Base-by-base conservation (phyloP, 1,284 basidiomycete species). In the Malassezia slooffiae region DNA sequence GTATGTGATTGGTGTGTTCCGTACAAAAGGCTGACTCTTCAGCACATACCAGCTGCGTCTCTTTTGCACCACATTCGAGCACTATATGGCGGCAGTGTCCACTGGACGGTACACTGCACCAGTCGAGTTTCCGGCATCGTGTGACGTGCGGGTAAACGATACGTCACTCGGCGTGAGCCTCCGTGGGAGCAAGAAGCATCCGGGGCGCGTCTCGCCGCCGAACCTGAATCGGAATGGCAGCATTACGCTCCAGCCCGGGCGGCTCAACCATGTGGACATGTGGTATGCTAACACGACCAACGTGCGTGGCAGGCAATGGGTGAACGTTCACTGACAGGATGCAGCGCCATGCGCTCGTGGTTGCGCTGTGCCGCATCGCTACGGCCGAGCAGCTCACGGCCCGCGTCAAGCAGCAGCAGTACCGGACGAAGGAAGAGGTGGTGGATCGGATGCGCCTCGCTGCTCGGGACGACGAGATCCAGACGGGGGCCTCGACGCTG, bases 391-490 rank as follows among this genome's bases (percentile, higher is more conserved):
- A 46, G 1, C 49, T 67, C 4, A 61, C 60, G 7, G 52, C 43
- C 31, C 46, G 46, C n/a, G 28, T 67, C 9, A 47, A 52, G n/a
- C 37, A 42, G n/a, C 48, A 47, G 32, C 54, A 52, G 33, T 43
- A 54, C 15, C 44, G 50, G 5, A 54, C 50, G 27, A 61, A 62
- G 28, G 58, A 63, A n/a, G 52, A 57, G 15, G 59, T 65, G 19
- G 34, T 61, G 0, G 43, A 37, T 10, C 42, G 35, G n/a, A 62
- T 62, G 58, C 57, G 52, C 19, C 42, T 34, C 20, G 51, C 57
- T 19, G 56, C 60, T 7, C 50, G 53, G 17, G 65, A 68, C 26
- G 65, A 68, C 35, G 65, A 68, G n/a, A 58, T 68, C 34, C 50
- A 57, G 32, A 50, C 53, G 2, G 63, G 63, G 5, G 60, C 63